phyloP scores from a whole-genome alignment of 257 asterid species.

The Solanum gracilifrons region DNA sequence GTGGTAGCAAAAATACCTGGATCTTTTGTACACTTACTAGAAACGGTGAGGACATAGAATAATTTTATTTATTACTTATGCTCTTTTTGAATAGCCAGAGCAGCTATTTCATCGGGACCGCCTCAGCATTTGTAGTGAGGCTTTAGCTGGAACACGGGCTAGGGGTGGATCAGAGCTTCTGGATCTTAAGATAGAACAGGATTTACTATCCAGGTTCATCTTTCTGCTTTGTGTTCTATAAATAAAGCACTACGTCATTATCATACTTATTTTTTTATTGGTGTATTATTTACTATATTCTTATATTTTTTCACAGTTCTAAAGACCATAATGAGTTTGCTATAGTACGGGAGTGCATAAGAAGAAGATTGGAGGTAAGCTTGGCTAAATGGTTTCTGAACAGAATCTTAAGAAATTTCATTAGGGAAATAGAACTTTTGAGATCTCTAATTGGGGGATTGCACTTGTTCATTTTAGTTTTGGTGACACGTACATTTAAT shows the following conservation, averaged over 20 bases:
- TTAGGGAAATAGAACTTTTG: neutral
- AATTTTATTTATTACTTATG: constrained; percentile 3
- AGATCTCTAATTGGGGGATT: neutral
- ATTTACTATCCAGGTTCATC: constrained; percentile 78
- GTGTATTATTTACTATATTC: neutral
- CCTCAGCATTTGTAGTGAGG: constrained; percentile 72
- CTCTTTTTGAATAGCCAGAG: constrained; percentile 59
- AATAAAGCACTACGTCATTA: neutral
- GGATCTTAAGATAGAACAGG: constrained; percentile 72
- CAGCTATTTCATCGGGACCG: constrained; percentile 68
- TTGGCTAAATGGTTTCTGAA: neutral
- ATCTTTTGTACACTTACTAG: neutral
- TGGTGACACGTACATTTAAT: neutral
- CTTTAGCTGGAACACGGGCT: constrained; percentile 93
- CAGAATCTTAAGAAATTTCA: neutral
- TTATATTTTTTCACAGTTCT: constrained; percentile 30
- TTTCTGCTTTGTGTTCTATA: neutral
- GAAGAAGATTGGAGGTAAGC: constrained; percentile 75
- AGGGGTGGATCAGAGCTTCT: constrained; percentile 71
- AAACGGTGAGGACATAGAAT: neutral
- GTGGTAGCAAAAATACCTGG: neutral
- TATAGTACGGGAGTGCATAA: constrained; percentile 77
- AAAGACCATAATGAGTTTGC: constrained; percentile 90
- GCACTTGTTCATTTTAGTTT: neutral
- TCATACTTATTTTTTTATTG: neutral